phyloP scores from a whole-genome alignment of 495 filamentous ascomycete species.

The Tuber calosporum region DNA sequence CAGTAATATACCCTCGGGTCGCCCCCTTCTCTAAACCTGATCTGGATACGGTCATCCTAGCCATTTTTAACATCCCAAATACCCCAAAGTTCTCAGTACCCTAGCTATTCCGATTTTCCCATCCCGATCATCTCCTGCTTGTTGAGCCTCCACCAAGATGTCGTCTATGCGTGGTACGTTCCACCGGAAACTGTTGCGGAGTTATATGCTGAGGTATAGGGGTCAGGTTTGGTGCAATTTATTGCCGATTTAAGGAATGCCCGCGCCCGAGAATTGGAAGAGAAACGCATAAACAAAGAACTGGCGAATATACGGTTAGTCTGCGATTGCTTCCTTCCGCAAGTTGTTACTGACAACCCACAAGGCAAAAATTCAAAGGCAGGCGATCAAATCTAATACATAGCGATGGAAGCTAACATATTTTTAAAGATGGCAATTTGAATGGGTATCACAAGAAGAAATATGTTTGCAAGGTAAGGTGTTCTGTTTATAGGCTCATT shows the following conservation, averaged over 20 bases:
- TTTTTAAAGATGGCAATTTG: slow-evolving; percentile 63
- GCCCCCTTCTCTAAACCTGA: background rate
- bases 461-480: slow-evolving; percentile 93
- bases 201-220: slow-evolving; percentile 29
- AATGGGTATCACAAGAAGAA: slow-evolving; percentile 99
- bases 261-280: slow-evolving; percentile 87
- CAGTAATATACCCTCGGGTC: background rate
- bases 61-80: background rate
- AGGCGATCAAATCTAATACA: slow-evolving; percentile 31
- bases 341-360: slow-evolving; percentile 22
- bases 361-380: slow-evolving; percentile 71
- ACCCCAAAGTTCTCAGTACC: background rate
- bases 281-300: slow-evolving; percentile 99
- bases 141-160: slow-evolving; percentile 19
- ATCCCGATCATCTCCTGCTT: background rate
- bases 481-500: background rate
- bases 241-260: slow-evolving; percentile 96
- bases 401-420: slow-evolving; percentile 33
- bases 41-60: background rate
- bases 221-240: slow-evolving; percentile 79
- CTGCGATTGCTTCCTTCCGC: slow-evolving; percentile 6
- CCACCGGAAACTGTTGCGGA: background rate
- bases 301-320: slow-evolving; percentile 85
- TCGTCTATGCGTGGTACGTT: slow-evolving; percentile 42
- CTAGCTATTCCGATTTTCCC: background rate